These are phyloP conservation scores for Trichothecium sympodiale DNA, from an alignment of 2,329 filamentous ascomycete species.

Conservation along the genomic window DNA sequence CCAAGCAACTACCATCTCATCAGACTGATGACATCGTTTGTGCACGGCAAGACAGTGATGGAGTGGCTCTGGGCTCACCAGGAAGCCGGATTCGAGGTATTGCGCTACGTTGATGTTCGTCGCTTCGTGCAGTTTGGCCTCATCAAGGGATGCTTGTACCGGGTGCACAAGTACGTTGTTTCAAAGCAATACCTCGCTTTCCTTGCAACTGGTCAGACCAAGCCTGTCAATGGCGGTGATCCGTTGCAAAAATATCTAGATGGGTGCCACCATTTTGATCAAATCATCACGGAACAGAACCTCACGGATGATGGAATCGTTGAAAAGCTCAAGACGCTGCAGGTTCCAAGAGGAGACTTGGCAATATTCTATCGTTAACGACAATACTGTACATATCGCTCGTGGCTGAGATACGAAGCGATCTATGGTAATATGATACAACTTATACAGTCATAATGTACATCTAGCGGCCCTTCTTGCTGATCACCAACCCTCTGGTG, in stretches of 20 bases:
- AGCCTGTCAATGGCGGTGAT: constrained; percentile 28
- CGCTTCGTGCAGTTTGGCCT: constrained; percentile 91
- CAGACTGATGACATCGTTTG: constrained; percentile 75
- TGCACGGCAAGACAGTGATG: constrained; percentile 71
- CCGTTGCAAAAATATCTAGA: constrained; percentile 59
- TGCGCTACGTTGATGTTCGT: constrained; percentile 74
- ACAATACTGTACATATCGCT: not conserved
- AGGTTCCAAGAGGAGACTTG: constrained; percentile 39
- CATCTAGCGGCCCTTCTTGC: too few relatives aligned
- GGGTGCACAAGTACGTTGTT: constrained; percentile 84
- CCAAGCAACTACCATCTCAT: constrained; percentile 57
- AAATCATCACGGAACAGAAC: constrained; percentile 69
- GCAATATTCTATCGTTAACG: constrained; percentile 41
- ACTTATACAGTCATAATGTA: constrained; percentile 10
- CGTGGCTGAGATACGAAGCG: not conserved
- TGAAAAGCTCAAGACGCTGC: constrained; percentile 51
- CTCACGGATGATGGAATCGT: constrained; percentile 60
- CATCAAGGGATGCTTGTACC: constrained; percentile 88
- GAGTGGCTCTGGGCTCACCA: constrained; percentile 76
- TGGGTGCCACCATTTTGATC: constrained; percentile 67
- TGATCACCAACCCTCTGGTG: too few relatives aligned
- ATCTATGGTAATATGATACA: not conserved
- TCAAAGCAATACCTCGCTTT: constrained; percentile 50
- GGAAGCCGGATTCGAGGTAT: constrained; percentile 50
- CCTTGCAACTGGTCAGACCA: constrained; percentile 42